Evolutionary conservation across 2,329 filamentous ascomycete genomes (phyloP), one percentile per base, ranked within the genome.

Genomic region (Metarhizium anisopliae): DNA sequence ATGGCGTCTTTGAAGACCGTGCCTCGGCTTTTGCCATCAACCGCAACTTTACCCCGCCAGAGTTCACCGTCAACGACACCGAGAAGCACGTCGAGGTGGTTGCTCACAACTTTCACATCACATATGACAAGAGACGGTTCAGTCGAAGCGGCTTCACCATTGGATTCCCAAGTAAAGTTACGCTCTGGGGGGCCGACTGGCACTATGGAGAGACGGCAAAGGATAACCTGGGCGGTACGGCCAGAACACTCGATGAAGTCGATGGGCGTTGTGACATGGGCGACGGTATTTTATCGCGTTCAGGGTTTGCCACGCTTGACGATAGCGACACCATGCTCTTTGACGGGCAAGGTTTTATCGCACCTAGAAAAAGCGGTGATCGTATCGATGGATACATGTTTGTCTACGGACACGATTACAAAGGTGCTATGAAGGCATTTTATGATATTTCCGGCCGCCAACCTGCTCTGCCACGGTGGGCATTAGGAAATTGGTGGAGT

Each of bases 401-500:
- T 66, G 70, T 72, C 43, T 84, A 83, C 60, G 82, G 81, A 2
- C 73, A 72, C 56, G 78, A 84, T 60, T 84, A 78, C 62, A 71
- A 72, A 51, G 75, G 67, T 3, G 81, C 80, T 13, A 74, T 84
- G 57, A 74, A 74, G 58, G 73, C 75, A 0, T 77, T 81, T 49
- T 84, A 82, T 62, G 70, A 73, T 1, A 65, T 85, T 11, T 83
- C 80, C 2, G 82, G 81, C 2, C 71, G 68, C 25, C 80, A 83
- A 58, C 81, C 82, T 4, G 55, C 75, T 7, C 64, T 84, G 1
- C 81, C 82, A 0, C 71, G 82, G n/a, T 84, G 77, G 72, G 74
- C 78, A 0, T 67, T 85, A 47, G 82, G 82, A 0, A 85, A 85
- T 59, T 86, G 83, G 82, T 86, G 82, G 82, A 82, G 77, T 50